Base-by-base conservation (phyloP, 441 rosid species). In the Adansonia rubrostipa region DNA sequence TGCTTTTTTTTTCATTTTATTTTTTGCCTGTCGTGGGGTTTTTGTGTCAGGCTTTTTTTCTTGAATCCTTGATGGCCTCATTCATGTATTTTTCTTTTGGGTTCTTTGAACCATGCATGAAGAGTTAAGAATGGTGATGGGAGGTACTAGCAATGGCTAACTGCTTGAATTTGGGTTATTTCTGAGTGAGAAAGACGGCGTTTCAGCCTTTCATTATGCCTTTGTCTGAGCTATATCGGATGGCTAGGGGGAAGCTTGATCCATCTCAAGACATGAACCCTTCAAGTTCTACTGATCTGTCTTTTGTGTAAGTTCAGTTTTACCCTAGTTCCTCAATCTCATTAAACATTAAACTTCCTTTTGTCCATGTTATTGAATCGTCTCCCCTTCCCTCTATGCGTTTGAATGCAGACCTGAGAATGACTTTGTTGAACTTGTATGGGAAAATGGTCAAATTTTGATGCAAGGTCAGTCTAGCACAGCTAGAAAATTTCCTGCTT, bases 381-480 rank as follows among this genome's bases (percentile, higher is more conserved):
- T 74, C 42, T 77, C 0, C 62, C 28, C 51, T 4, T 44, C 9
- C 13, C 56, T 20, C 36, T 68, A 19, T 45, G 9, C 17, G 33
- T 68, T 68, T 17, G 65, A 80, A 71, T 73, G 75, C 94, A 95
- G 97, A 81, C 88, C 91, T 70, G 87, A 83, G 81, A 87, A 85
- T 86, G 97, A 92, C 57, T 80, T 90, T 77, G 84, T 79, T 70
- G 98, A 93, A 90, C 81, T 95, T 13, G 88, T 92, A 2, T 92
- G 96, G 96, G 91, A 91, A 78, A 95, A 90, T 77, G 98, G 96
- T 83, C 95, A 90, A 83, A 74, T 91, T 75, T 69, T 82, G 77
- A 82, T 84, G 88, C 92, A 89, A 76, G 90, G 86, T 73, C 97
- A 93, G 75, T 87, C 95, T 45, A 87, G 82, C 67, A 87, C 85